Evolutionary conservation across 176 grass and related monocot genomes (phyloP).

Genomic region (Oryza nivara): DNA sequence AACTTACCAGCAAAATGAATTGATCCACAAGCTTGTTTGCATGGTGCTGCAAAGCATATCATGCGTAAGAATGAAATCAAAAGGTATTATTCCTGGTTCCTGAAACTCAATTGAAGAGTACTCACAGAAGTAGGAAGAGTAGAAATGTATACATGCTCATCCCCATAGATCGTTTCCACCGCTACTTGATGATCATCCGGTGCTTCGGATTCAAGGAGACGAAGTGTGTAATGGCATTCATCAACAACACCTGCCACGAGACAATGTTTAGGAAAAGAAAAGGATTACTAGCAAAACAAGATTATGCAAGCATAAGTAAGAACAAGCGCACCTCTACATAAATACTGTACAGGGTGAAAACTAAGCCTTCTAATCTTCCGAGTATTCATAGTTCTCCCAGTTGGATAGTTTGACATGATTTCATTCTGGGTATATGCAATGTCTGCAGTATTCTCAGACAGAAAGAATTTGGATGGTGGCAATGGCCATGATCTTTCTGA

Average conservation of each 20-base stretch:
- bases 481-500: constrained; percentile 17
- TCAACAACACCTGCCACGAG: constrained; percentile 44
- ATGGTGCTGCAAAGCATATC: constrained; percentile 51
- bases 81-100: not conserved
- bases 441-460: constrained; percentile 24
- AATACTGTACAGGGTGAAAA: constrained; percentile 49
- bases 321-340: constrained; percentile 41
- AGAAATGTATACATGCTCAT: constrained; percentile 38
- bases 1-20: constrained; percentile 57
- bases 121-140: constrained; percentile 55
- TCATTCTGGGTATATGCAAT: constrained; percentile 29
- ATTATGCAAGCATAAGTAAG: not conserved
- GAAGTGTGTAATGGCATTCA: constrained; percentile 56
- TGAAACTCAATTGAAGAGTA: constrained; percentile 12
- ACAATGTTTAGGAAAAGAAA: constrained; percentile 17
- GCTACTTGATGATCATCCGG: constrained; percentile 45
- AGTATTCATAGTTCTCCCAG: constrained; percentile 6
- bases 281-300: constrained; percentile 24
- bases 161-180: constrained; percentile 38
- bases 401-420: constrained; percentile 12
- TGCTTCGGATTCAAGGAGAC: constrained; percentile 42
- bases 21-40: constrained; percentile 61
- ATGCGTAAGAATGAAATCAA: constrained; percentile 22
- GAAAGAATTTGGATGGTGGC: constrained; percentile 36
- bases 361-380: constrained; percentile 33